A percentile compares a stretch with the other conserved stretches of the same genome.
Evolutionary conservation across 805 yeast species (phyloP).

Genomic region (Wickerhamiella domercqiae): DNA sequence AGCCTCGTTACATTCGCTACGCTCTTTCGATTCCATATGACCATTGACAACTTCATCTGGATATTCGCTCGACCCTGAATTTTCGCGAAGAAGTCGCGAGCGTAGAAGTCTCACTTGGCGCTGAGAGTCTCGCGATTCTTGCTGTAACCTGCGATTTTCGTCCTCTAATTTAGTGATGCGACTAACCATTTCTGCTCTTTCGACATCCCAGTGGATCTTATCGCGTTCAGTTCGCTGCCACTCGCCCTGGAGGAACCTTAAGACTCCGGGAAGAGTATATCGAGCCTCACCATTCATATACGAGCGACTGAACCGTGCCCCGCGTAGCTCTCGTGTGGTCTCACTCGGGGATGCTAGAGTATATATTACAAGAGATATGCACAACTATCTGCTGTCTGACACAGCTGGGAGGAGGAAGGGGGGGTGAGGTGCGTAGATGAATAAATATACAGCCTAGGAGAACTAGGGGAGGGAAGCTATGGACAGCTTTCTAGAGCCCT

Average conservation of each 20-base stretch:
- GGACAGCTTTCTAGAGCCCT: no score
- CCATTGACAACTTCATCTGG: neutral
- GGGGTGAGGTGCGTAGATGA: no score
- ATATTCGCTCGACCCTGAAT: no score
- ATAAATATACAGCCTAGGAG: no score
- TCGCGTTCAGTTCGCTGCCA: conserved; percentile 48
- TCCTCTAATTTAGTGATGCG: conserved; percentile 38
- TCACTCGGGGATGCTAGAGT: no score
- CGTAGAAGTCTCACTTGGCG: conserved; percentile 22
- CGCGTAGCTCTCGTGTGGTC: no score
- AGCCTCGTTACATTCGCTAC: neutral
- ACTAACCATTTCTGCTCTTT: conserved; percentile 42
- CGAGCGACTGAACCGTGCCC: neutral
- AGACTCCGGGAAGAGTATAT: conserved; percentile 35
- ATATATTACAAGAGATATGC: no score
- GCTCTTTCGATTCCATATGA: neutral
- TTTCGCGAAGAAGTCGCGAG: neutral
- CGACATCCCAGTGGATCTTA: conserved; percentile 45
- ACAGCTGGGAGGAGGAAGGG: no score
- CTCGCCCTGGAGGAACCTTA: conserved; percentile 47
- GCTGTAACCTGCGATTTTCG: conserved; percentile 31
- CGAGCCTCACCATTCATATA: conserved; percentile 15
- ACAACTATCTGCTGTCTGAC: neutral
- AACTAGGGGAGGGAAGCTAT: no score
- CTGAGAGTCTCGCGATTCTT: conserved; percentile 16